Percentiles rank a stretch among this genome's conserved stretches.
Conservation (phyloP, 2,329 filamentous ascomycete species). For the Exserohilum turcica region DNA sequence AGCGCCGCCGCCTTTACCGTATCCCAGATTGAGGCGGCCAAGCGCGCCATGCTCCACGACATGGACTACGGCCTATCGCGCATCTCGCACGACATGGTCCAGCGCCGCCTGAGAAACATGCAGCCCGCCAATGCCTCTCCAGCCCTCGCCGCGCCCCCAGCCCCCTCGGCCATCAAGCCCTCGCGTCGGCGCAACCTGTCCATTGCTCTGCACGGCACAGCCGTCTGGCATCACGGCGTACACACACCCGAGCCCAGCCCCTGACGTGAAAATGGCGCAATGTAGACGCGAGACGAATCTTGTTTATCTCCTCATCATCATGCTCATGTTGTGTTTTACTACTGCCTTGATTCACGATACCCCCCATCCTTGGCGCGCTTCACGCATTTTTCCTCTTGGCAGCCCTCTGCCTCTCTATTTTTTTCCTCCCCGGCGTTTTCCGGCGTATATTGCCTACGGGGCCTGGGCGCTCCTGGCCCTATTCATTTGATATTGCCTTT, state of each 20-base stretch:
- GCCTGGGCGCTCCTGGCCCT: constrained; percentile 5
- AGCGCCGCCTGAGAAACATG: constrained; percentile 40
- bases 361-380: constrained; percentile 19
- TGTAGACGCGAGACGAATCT: constrained; percentile 7
- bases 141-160: constrained; percentile 2
- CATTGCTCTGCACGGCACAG: constrained; percentile 34
- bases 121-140: constrained; percentile 20
- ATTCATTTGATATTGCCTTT: not conserved
- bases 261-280: constrained; percentile 17
- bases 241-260: constrained; percentile 50
- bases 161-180: constrained; percentile 11
- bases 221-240: constrained; percentile 41
- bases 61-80: constrained; percentile 47
- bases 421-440: constrained; percentile 15
- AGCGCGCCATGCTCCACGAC: constrained; percentile 41
- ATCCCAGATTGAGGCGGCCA: constrained; percentile 41
- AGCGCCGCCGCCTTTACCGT: constrained; percentile 30
- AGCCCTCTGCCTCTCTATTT: constrained; percentile 2
- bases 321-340: constrained; percentile 9
- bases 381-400: constrained; percentile 7
- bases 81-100: constrained; percentile 42
- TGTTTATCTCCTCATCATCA: constrained; percentile 3
- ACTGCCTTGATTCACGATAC: constrained; percentile 23
- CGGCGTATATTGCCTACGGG: constrained; percentile 1
- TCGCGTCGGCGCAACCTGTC: constrained; percentile 31